Base-by-base conservation (phyloP, 495 filamentous ascomycete genomes). In the Penicillium ochrochloron region DNA sequence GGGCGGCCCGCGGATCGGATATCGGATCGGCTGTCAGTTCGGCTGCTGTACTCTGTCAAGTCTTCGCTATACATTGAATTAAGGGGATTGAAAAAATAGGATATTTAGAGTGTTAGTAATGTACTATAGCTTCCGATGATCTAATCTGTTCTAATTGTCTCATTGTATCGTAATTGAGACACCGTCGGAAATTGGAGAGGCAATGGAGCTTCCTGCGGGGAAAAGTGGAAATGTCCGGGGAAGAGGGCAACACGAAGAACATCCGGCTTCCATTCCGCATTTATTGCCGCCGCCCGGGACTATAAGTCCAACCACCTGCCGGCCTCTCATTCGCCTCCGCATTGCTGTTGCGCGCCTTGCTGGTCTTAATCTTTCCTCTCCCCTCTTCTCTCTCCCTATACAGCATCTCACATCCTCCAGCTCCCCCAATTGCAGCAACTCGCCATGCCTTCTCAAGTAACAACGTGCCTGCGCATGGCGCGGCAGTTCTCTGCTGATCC, bases 371-470 rank as follows among this genome's bases (percentile, higher is more conserved):
- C n/a, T 2, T 50, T 25, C 12, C 19, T 48, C 11, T 25, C 5
- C 31, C 21, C 37, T 58, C 34, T 23, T 48, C 37, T 15, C 8
- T n/a, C 19, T 23, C 5, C 9, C 50, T 64, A 12, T 15, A 17
- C 12, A n/a, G 25, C 62, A 46, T 19, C 27, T 56, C 1, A 23
- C 15, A 12, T 56, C 15, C 53, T 15, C 33, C 35, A 27, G 48
- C 50, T 55, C 54, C 27, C 21, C 10, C 41, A 14, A 37, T 27
- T 63, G 7, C 57, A 41, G 19, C 31, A 31, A 56, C 59, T 62
- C 62, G 70, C 17, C n/a, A 82, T 82, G 80, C 73, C 79, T 74
- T 80, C 75, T n/a, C 79, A 81, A 71, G 68, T 78, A 54, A 73
- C 75, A 55, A 76, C 75, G 19, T 80, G 77, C 56, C 60, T 82